A percentile compares a stretch with the other conserved stretches of the same genome.
phyloP scores from a whole-genome alignment of 768 basidiomycete species.

The Calocera viscosa region DNA sequence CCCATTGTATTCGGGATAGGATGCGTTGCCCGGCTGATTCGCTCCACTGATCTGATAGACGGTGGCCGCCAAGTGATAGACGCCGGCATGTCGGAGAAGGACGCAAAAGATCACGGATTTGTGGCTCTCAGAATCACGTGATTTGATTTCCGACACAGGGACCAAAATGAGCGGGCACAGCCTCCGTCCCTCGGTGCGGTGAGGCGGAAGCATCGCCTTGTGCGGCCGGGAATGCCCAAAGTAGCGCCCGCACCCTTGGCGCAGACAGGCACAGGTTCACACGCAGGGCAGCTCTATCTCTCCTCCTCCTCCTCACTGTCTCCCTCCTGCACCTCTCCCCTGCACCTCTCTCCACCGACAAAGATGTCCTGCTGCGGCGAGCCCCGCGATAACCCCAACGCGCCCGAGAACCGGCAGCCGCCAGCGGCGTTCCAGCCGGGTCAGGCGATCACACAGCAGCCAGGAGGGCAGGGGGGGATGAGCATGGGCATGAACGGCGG shows the following conservation, averaged over 20 bases:
- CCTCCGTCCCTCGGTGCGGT: no score
- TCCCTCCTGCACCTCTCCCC: background rate
- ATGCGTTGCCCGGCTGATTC: no score
- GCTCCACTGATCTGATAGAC: no score
- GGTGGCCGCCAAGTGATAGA: no score
- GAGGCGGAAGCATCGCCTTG: background rate
- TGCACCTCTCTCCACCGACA: background rate
- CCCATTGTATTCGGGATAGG: no score
- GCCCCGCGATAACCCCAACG: background rate
- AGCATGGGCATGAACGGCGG: background rate
- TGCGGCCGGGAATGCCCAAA: background rate
- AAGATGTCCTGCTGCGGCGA: slow-evolving; percentile 5
- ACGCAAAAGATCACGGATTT: no score
- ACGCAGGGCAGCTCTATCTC: background rate
- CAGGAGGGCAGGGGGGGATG: background rate
- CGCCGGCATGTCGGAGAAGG: no score
- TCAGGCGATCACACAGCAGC: background rate
- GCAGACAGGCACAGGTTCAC: background rate
- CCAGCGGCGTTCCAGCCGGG: background rate
- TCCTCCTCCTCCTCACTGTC: background rate
- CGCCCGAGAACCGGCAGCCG: background rate
- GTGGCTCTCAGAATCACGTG: no score
- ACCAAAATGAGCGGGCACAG: no score
- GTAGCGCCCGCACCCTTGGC: no score
- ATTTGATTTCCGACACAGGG: no score